Evolutionary conservation across 2,329 filamentous ascomycete species (phyloP), one percentile per base, ranked within the genome.

Genomic region (Thermoascus crustaceus): DNA sequence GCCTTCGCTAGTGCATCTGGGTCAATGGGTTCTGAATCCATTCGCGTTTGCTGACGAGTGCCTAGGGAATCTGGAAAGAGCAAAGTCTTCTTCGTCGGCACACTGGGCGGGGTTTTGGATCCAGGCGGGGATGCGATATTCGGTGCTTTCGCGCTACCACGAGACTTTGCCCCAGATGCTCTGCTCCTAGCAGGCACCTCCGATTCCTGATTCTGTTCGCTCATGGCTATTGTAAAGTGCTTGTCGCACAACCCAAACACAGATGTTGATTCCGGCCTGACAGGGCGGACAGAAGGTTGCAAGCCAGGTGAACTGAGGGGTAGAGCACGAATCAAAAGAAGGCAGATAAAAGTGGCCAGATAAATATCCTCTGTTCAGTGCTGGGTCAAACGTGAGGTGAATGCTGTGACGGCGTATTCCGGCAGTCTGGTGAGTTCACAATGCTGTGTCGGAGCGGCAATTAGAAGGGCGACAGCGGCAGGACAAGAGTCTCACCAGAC

Each of bases 41-140:
- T 52, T 34, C 49, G 48, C 20, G 39, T 44, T 32, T 51, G 54
- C 31, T 54, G 53, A 23, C 40, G 49, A 25, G 42, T 49, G 2
- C 38, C 44, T 14, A 41, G 36, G 20, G 53, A 44, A 17, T 58
- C 57, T 10, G 54, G 52, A 33, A 59, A 61, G 24, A 55, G 51
- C 26, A 60, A 49, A 47, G 68, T 62, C 62, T 72, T 56, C 66
- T 71, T 46, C 49, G 47, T 40, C 4, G 57, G 66, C 43, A 70
- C 65, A 9, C 71, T 76, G 5, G 75, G 74, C 17, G 76, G 75
- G 16, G 75, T 79, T 50, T 73, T 77, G 17, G 74, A 75, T 34
- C 71, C 67, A 14, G 73, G 72, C 24, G 76, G 75, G 29, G 76
- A 64, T 34, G 49, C 53, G 30, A 62, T 55, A 32, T 54, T 60